phyloP scores from a whole-genome alignment of 345 rosid species.

The Xanthoceras sorbifolium region DNA sequence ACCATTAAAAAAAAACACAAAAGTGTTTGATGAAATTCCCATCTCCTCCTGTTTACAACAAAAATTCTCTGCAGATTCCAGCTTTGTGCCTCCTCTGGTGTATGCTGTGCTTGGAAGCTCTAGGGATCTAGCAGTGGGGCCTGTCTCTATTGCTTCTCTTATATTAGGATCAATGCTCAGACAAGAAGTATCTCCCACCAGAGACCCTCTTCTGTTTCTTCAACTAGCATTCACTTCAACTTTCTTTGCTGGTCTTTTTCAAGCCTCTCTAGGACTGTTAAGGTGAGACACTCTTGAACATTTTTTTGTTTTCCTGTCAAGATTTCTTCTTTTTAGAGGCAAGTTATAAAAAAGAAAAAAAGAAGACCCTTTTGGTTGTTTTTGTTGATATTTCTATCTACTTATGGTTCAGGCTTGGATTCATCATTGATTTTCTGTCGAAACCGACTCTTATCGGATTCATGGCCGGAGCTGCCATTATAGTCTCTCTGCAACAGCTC shows the following conservation, averaged over 20 bases:
- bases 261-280: slow-evolving; percentile 85
- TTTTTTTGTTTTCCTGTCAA: too few relatives aligned
- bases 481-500: slow-evolving; percentile 93
- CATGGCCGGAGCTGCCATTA: slow-evolving; percentile 97
- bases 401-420: slow-evolving; percentile 63
- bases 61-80: slow-evolving; percentile 57
- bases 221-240: slow-evolving; percentile 89
- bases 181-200: slow-evolving; percentile 75
- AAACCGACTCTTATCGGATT: slow-evolving; percentile 88
- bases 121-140: slow-evolving; percentile 92
- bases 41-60: neutral
- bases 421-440: slow-evolving; percentile 87
- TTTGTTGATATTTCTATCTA: too few relatives aligned
- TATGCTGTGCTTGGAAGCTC: slow-evolving; percentile 97
- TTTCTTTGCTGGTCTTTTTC: slow-evolving; percentile 93
- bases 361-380: neutral
- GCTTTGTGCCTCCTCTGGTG: slow-evolving; percentile 94
- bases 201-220: slow-evolving; percentile 65
- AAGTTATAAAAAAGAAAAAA: too few relatives aligned
- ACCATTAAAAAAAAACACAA: too few relatives aligned
- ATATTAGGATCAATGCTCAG: slow-evolving; percentile 92
- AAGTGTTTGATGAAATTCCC: too few relatives aligned
- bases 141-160: slow-evolving; percentile 92
- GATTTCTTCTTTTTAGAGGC: neutral
- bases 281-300: slow-evolving; percentile 41